These are phyloP conservation scores for Fusarium sp. DNA, from an alignment of 2,329 filamentous ascomycete genomes.

Conservation along the genomic window DNA sequence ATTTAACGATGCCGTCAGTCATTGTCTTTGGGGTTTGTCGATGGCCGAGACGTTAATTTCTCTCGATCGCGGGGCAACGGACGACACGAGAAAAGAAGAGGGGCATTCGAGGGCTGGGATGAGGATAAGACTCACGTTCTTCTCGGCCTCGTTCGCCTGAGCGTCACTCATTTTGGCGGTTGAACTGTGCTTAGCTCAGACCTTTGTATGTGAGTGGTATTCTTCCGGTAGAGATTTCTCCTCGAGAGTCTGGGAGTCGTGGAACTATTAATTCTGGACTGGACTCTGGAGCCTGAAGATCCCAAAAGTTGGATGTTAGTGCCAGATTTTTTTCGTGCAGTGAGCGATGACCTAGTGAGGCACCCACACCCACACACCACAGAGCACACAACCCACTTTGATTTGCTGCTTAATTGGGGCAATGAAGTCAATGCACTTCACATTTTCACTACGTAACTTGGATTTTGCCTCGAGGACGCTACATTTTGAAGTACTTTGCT, in stretches of 20 bases:
- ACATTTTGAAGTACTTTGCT: constrained; percentile 2
- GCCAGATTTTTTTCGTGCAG: constrained; percentile 48
- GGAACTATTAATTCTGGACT: constrained; percentile 33
- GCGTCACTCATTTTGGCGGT: constrained; percentile 82
- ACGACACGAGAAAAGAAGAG: constrained; percentile 23
- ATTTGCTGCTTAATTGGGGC: constrained; percentile 1
- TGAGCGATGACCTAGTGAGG: constrained; percentile 39
- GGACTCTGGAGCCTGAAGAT: constrained; percentile 39
- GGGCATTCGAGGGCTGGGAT: constrained; percentile 21
- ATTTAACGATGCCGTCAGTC: constrained; percentile 33
- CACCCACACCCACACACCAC: constrained; percentile 4
- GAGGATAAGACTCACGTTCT: constrained; percentile 72
- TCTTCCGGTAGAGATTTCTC: constrained; percentile 10
- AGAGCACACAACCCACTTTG: constrained; percentile 23
- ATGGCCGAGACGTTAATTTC: constrained; percentile 14
- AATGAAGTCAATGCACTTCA: constrained; percentile 6
- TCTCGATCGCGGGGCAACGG: constrained; percentile 46
- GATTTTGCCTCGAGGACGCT: constrained; percentile 2
- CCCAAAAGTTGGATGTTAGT: constrained; percentile 46
- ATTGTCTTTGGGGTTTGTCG: constrained; percentile 8
- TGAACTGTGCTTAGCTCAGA: constrained; percentile 32
- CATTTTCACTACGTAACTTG: constrained; percentile 18
- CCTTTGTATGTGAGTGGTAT: constrained; percentile 37
- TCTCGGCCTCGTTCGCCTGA: constrained; percentile 93
- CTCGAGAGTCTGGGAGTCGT: constrained; percentile 40